Base-by-base conservation (phyloP, 345 rosid species). In the Brassica carinata region DNA sequence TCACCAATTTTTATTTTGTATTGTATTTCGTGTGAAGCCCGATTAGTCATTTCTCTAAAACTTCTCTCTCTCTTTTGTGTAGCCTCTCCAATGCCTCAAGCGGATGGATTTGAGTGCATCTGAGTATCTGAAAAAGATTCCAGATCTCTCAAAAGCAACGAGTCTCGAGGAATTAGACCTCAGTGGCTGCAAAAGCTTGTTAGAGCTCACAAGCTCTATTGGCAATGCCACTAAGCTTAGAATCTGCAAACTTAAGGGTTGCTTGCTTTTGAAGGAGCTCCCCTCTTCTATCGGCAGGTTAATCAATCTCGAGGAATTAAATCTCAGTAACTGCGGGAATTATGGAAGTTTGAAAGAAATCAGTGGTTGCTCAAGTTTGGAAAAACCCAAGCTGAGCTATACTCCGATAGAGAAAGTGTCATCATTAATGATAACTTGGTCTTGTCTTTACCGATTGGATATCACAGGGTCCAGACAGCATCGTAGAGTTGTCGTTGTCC, bases 401-500 rank as follows among this genome's bases (percentile, higher is more conserved):
- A 33, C 79, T 0, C 53, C 64, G 1, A 76, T 85, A n/a, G n/a
- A 26, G 26, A 66, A 79, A 17, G 13, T 82, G 18, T 77, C 80
- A 0, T 73, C 72, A 29, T 69, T 69, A 5, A 23, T 79, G 27
- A 67, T 29, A 8, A n/a, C 5, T 19, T 18, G 78, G 15, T 17
- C 77, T 13, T 10, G 11, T 3, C 79, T 84, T 15, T 5, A 0
- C 0, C 0, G 0, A 5, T 45, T 84, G 27, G 18, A 38, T 67
- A 27, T 84, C 70, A 2, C 0, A 0, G 2, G 26, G 1, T 75
- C 78, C 71, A 9, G 11, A 64, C 30, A 62, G 29, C 69, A 64
- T 74, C 5, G 17, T 8, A 27, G 27, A n/a, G 17, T 51, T 75
- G 23, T 2, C 0, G 2, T 75, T 75, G 53, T 6, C 23, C 59